phyloP scores from a whole-genome alignment of 192 early-diverging fungal genomes.

The Chytriomyces hyalinus region DNA sequence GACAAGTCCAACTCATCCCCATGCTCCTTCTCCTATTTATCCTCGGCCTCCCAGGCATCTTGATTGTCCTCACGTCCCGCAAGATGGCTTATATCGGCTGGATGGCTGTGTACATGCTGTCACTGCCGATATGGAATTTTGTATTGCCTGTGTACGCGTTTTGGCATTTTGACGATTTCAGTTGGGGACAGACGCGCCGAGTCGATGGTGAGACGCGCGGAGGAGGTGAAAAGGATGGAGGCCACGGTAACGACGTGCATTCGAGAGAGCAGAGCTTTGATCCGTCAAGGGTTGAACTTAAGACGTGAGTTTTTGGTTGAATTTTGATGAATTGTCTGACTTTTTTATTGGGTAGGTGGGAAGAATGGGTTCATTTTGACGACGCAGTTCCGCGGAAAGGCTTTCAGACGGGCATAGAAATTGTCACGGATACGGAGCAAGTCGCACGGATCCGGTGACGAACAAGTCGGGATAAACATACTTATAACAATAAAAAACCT shows the following conservation, averaged over 20 bases:
- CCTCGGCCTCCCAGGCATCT: conserved; percentile 85
- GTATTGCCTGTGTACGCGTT: conserved; percentile 83
- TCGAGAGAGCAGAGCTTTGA: conserved; percentile 2
- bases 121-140: conserved; percentile 95
- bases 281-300: background rate
- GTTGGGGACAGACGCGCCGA: conserved; percentile 65
- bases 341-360: too few species aligned
- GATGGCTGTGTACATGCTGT: conserved; percentile 81
- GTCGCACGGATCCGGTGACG: too few species aligned
- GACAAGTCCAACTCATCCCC: conserved; percentile 56
- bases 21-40: conserved; percentile 77
- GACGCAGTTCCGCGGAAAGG: too few species aligned
- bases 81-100: conserved; percentile 85
- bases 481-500: too few species aligned
- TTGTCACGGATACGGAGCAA: too few species aligned
- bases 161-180: conserved; percentile 73
- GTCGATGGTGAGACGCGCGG: conserved; percentile 52
- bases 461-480: too few species aligned
- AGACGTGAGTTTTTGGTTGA: background rate
- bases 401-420: too few species aligned
- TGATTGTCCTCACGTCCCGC: conserved; percentile 88
- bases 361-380: too few species aligned
- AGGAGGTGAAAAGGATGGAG: conserved; percentile 40
- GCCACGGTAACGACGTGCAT: conserved; percentile 30
- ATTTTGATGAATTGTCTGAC: too few species aligned